Base-by-base conservation (phyloP, 495 filamentous ascomycete species). In the Sordaria brevicollis region DNA sequence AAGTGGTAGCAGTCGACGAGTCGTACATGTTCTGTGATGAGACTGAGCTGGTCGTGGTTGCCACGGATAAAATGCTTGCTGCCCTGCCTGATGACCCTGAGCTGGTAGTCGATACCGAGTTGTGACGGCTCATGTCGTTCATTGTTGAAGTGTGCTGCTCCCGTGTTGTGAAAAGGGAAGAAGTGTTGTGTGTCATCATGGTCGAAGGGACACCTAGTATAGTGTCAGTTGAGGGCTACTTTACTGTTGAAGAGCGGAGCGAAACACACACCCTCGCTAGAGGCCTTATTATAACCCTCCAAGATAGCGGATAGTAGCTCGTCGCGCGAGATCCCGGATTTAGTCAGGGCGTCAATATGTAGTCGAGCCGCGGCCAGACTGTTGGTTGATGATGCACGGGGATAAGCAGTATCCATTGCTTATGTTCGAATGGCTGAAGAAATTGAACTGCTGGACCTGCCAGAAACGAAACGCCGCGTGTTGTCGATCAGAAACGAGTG, bases 81-180 rank as follows among this genome's bases (percentile, higher is more conserved):
- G 75, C 72, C 68, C 75, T 73, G 37, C 75, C 78, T 9, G 79
- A 79, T 17, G 79, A 81, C 15, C 74, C 67, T 6, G 79, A 79
- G 68, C 79, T 81, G 10, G 75, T 76, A 9, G 79, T 79, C 39
- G 79, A 81, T 21, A 81, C 71, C 36, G 79, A 81, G 21, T 57
- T 57, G 49, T 57, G 49, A 57, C 49, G 49, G 49, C 49, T 57
- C 49, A 29, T 57, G 3, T 57, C 49, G 5, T 57, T 57, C 21
- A 29, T 29, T 7, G 21, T 57, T 21, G 65, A 73, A 38, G 36
- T 69, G 72, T 29, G 49, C 49, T 57, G 49, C 49, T 57, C 49
- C 49, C 29, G 49, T 9, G 11, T 13, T 29, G 49, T 25, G 49
- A 29, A 57, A 2, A 57, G 3, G 11, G 11, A 57, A 57, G 49